Evolutionary conservation across 75 land plant species (phyloP).

Genomic region (Sequoia sempervirens): DNA sequence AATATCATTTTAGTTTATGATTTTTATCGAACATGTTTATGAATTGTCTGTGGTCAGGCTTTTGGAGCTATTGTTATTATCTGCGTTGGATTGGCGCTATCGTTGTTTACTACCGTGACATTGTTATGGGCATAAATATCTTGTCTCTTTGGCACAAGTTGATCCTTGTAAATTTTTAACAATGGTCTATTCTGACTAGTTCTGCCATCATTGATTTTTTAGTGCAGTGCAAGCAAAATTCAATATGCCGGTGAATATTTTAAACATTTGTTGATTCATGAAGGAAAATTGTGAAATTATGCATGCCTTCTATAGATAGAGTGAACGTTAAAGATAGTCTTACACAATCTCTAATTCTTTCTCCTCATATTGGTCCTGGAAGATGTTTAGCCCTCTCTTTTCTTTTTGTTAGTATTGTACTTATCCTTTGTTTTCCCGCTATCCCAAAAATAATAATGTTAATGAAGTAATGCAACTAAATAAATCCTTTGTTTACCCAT

Average conservation of each 20-base stretch:
- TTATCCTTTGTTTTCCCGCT: no score
- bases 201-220: neutral
- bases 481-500: no score
- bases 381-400: neutral
- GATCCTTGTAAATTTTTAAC: neutral
- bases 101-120: constrained; percentile 43
- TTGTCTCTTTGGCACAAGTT: no score
- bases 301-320: neutral
- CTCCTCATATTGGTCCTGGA: neutral
- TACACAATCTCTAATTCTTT: neutral
- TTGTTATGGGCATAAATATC: constrained; percentile 48
- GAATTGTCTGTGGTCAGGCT: constrained; percentile 43
- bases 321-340: neutral
- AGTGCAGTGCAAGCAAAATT: neutral
- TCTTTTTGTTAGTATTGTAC: neutral
- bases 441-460: no score
- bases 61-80: constrained; percentile 49
- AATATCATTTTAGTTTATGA: neutral
- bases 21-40: neutral
- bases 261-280: neutral
- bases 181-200: neutral
- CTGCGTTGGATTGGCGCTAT: constrained; percentile 49
- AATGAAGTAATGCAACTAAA: no score
- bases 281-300: neutral
- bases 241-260: neutral